Base-by-base conservation (phyloP, 2,329 filamentous ascomycete species). In the Microsporum audouinii region DNA sequence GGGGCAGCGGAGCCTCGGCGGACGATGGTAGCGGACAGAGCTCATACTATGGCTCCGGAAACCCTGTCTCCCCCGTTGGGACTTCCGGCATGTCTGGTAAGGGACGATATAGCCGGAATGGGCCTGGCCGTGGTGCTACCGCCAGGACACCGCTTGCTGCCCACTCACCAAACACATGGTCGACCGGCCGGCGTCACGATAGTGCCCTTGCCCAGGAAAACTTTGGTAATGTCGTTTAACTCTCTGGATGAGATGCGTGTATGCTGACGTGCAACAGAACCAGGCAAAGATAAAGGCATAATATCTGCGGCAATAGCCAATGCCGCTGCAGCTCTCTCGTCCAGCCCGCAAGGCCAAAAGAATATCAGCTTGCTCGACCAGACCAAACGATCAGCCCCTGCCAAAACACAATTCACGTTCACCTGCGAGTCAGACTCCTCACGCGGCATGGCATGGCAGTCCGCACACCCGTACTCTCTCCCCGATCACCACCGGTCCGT, bases 291-390 rank as follows among this genome's bases (percentile, higher is more conserved):
- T 68, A 84, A 87, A 75, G 91, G 91, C 60, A 96, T 96, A 71
- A 96, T 96, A 65, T 95, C 91, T 31, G 88, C 84, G 67, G 91
- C 92, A 55, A 96, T 96, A 69, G 91, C 91, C 63, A 95, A 90
- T 71, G 90, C 91, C 33, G 89, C 88, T 63, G 88, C 86, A 67
- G 55, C 55, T 29, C 77, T 84, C 65, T 81, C 81, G 12, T 79
- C 83, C 1, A 78, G 80, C 12, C 73, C 75, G 27, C 81, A 79
- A 67, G 88, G 86, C 12, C 86, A 90, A 70, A 88, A 92, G 70
- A 94, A 90, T 73, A 80, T 87, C 65, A 92, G 88, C 72, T 80
- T 91, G 63, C 76, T 95, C 57, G 86, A 89, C 61, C 87, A 89
- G 72, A 77, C 82, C 4, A 79, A 79, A 62, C 86, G 83, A 68